Base-by-base conservation (phyloP, 352 stramenopile genomes). In the Thalassiosira exigua region DNA sequence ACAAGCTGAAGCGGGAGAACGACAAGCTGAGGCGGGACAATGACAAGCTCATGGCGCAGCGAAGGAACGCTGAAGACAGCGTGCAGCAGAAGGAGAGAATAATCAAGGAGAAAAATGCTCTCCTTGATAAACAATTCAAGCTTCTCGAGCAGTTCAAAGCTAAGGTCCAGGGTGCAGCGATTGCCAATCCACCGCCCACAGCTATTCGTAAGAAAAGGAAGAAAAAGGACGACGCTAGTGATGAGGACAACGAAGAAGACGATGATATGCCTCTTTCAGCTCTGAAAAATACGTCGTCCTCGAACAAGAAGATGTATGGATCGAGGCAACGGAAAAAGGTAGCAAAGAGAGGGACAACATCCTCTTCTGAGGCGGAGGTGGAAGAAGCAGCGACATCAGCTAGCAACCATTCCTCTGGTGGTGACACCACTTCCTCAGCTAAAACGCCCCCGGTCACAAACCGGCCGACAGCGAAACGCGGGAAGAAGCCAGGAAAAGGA, bases 71-170 rank as follows among this genome's bases (percentile, higher is more conserved):
- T 5, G 14, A 79, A 22, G 50, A 69, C 27, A 21, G 14, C 11
- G 46, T 81, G 17, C 48, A 61, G 42, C 36, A 76, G 32, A 84
- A 76, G 39, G 75, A 82, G 50, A 7, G 69, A 68, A 53, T 44
- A 17, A 70, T 84, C n/a, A 58, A 68, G 11, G 24, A 75, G 22
- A 70, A 69, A 46, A 60, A 60, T 71, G 4, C 17, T 41, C n/a
- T 64, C 39, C 26, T 65, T 11, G 56, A 44, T 44, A 44, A 44
- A 44, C 36, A 44, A 14, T 44, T 44, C 36, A 44, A 44, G 14
- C 7, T 44, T 7, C 7, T 44, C 14, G 36, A 44, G 36, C 36
- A 44, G 36, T 44, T 61, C 39, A 39, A 65, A 32, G 66, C 29
- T 14, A 60, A 60, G 24, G n/a, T 60, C n/a, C 24, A 60, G 36